Base-by-base conservation (phyloP, 1,284 basidiomycete species). In the Puccinia novopanici region DNA sequence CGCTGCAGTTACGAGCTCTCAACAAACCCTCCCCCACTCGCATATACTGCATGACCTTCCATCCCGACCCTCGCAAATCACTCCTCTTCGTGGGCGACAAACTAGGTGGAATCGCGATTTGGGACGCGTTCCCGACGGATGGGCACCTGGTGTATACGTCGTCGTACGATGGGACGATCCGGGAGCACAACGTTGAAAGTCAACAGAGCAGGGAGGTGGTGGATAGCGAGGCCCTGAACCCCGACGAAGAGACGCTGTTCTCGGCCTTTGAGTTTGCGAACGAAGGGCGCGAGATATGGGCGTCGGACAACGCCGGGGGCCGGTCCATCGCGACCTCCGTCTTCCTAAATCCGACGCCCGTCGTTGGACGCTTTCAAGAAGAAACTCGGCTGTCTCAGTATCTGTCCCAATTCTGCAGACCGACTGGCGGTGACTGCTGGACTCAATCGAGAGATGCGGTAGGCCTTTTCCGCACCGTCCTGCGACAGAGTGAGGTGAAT, bases 381-480 rank as follows among this genome's bases (percentile, higher is more conserved):
- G 27, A 79, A 79, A 63, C 61, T 79, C 30, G 77, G 77, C 13
- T 79, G 77, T 45, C 34, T 79, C 6, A 79, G 77, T 63, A 37
- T 79, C 2, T 57, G 67, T 79, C 68, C 77, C 24, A 48, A 30
- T 37, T 79, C 68, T 6, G 57, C 34, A 27, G 55, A 72, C 57
- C 67, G 77, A 13, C 70, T 65, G 55, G 77, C 67, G n/a, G 68
- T 72, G 9, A 79, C 77, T 24, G 77, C 77, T 9, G 77, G 77
- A 10, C 67, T 79, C 24, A 79, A 79, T 40, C 67, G 77, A 50
- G 67, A 79, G 68, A 79, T 79, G 77, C 30, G 68, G 76, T 71
- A 45, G 57, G 76, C 61, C 13, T 42, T 42, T 45, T n/a, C 3
- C 22, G 54, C 54, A 40, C 57, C 72, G 13, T 55, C 55, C 0